Percentiles rank a stretch among this genome's conserved stretches.
These are phyloP conservation scores for Solanum corneliomulleri DNA, from an alignment of 257 asterid species.

Conservation along the genomic window DNA sequence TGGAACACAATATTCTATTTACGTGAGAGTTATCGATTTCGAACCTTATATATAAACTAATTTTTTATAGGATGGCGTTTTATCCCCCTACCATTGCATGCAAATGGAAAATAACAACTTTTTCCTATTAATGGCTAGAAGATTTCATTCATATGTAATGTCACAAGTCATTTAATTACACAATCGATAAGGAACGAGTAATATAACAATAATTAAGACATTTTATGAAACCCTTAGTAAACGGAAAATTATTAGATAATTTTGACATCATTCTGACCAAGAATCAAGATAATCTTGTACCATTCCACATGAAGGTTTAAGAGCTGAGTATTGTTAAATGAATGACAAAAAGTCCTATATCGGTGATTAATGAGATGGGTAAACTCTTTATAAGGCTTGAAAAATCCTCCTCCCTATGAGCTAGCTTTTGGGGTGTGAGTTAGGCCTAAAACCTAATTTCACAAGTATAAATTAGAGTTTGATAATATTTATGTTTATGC, in stretches of 20 bases:
- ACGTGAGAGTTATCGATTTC: fast-evolving
- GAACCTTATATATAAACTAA: background rate
- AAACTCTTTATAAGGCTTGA: too few species aligned
- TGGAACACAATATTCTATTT: too few species aligned
- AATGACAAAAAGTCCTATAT: too few species aligned
- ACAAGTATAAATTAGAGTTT: background rate
- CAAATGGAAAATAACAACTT: background rate
- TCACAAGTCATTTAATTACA: background rate
- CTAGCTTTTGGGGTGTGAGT: too few species aligned
- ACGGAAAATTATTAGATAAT: background rate
- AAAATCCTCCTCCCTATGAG: too few species aligned
- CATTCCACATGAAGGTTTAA: background rate
- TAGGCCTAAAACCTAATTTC: too few species aligned
- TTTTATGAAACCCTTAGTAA: background rate
- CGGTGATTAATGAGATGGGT: too few species aligned
- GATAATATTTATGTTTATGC: background rate
- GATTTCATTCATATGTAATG: background rate
- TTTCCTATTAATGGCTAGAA: background rate
- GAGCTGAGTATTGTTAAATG: background rate
- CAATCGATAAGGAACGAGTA: too few species aligned
- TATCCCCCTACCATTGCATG: background rate
- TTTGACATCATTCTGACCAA: background rate
- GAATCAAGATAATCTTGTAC: background rate
- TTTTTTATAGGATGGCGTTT: too few species aligned
- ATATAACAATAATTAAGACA: background rate